phyloP scores from a whole-genome alignment of 352 stramenopile genomes.

The Phytophthora idaei region DNA sequence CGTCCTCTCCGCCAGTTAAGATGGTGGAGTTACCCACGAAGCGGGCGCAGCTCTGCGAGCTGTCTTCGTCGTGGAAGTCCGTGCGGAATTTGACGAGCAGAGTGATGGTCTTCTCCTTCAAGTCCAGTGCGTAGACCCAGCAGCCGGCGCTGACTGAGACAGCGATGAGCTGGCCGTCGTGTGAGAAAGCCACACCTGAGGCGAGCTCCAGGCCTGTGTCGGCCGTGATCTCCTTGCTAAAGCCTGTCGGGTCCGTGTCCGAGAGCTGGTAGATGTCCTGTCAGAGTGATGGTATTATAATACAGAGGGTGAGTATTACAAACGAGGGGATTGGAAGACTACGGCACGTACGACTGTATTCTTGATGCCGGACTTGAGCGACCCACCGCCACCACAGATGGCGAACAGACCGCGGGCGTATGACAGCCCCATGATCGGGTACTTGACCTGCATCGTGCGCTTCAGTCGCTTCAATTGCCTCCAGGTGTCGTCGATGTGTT shows the following conservation, averaged over 20 bases:
- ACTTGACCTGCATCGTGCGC: conserved; percentile 77
- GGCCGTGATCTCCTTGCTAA: conserved; percentile 68
- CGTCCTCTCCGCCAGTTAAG: conserved; percentile 84
- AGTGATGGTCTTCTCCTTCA: conserved; percentile 59
- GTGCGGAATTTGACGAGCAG: conserved; percentile 83
- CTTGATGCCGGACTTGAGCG: conserved; percentile 84
- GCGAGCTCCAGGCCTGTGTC: conserved; percentile 77
- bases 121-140: conserved; percentile 78
- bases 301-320: conserved; percentile 7
- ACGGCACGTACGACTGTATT: conserved; percentile 82
- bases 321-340: neutral
- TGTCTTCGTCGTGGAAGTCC: conserved; percentile 77
- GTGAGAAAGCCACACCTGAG: conserved; percentile 78
- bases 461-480: conserved; percentile 5
- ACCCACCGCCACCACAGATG: conserved; percentile 84
- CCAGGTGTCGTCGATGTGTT: conserved; percentile 1
- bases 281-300: conserved; percentile 11
- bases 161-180: conserved; percentile 73
- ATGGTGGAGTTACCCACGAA: conserved; percentile 84
- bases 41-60: conserved; percentile 71
- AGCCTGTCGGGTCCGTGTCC: conserved; percentile 64
- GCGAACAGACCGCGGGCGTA: conserved; percentile 74
- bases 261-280: conserved; percentile 82
- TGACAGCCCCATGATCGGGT: conserved; percentile 85
- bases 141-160: conserved; percentile 77